Evolutionary conservation across 192 early-diverging fungal genomes (phyloP), one percentile per base, ranked within the genome.

Genomic region (Powellomyces hirtus): DNA sequence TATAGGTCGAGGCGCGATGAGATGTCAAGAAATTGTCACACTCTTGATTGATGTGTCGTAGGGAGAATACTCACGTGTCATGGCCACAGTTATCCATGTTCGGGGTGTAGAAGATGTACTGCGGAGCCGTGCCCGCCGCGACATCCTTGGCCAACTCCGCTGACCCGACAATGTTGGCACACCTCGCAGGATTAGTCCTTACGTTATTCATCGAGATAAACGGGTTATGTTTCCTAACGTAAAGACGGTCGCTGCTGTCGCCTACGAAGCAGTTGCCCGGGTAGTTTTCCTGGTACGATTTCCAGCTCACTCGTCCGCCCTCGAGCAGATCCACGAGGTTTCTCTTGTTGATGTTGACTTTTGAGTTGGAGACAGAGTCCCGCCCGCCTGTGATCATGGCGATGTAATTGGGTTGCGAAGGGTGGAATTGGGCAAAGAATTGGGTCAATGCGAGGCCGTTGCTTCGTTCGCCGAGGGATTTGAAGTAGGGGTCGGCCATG

Each of bases 341-440:
- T 46, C 42, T 59, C 13, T 69, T 55, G 46, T 70, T 72, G 34
- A 89, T 56, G 64, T 72, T 75, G 73, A 73, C 69, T 36, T 70
- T 71, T 11, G 26, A 44, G 73, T 88, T 83, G 10, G 30, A 20
- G 26, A n/a, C 22, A 10, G 29, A 46, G 40, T 78, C 68, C 14
- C 44, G 52, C 50, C 77, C 70, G 29, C 85, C 84, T 11, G 51
- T 49, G 26, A 68, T 0, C 58, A 85, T 77, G 30, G 84, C 86
- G 60, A 90, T 67, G 74, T 91, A 92, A 77, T 92, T 92, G 60
- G 87, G 87, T 66, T 91, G 81, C 38, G 86, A 88, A 14, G 88
- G 89, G 66, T 89, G 88, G 29, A 72, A 51, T 42, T 79, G 59
- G 36, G 67, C 86, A 27, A 79, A 40, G 77, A 81, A 88, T 78